Percentiles rank a stretch among this genome's conserved stretches.
Conservation (phyloP, 257 asterid species). For the Fraxinus pennsylvanica region DNA sequence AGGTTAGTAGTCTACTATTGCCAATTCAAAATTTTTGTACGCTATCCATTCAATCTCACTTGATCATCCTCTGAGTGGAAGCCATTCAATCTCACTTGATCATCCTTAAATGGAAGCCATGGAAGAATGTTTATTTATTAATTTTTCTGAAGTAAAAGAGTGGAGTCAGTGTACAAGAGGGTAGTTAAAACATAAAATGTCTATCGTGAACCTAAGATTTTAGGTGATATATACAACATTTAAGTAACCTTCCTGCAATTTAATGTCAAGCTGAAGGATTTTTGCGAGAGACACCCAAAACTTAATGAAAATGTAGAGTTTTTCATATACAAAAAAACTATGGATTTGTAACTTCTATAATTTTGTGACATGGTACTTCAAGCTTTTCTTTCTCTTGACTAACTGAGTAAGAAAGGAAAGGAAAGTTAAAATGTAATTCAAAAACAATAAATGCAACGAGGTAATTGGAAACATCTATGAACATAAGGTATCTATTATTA, state of each 20-base stretch:
- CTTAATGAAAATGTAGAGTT: neutral
- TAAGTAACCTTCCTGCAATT: neutral
- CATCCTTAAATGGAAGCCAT: slow-evolving; percentile 13
- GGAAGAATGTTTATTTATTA: slow-evolving; percentile 7
- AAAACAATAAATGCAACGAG: no score
- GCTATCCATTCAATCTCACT: neutral
- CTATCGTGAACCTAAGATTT: neutral
- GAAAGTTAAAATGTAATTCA: neutral
- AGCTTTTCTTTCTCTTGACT: neutral
- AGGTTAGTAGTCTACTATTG: slow-evolving; percentile 45
- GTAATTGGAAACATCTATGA: no score
- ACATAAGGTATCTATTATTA: no score
- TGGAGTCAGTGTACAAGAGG: neutral
- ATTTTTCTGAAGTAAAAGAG: slow-evolving; percentile 9
- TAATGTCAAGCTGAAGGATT: neutral
- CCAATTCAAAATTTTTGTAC: neutral
- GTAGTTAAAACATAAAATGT: neutral
- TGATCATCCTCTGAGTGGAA: slow-evolving; percentile 12
- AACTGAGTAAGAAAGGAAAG: neutral
- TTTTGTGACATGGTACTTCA: neutral
- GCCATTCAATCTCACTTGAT: neutral
- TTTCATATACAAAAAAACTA: no score
- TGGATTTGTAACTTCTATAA: neutral
- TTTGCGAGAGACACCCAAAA: neutral
- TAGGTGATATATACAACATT: neutral